Percentiles rank a stretch among this genome's conserved stretches.
These are phyloP conservation scores for Oleoguttula mirabilis DNA, from an alignment of 495 filamentous ascomycete genomes.

Conservation along the genomic window DNA sequence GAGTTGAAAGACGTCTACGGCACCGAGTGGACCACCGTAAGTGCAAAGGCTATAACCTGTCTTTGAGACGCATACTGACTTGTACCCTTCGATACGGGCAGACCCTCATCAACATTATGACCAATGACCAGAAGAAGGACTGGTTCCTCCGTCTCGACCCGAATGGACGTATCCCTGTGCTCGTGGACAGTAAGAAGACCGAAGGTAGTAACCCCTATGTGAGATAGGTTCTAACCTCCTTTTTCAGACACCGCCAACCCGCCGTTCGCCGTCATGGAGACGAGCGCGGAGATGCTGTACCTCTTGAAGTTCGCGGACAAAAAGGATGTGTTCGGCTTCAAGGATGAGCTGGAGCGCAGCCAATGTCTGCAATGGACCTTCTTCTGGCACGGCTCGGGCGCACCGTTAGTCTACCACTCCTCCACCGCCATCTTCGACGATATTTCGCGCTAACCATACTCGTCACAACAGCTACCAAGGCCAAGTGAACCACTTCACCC, in stretches of 20 bases:
- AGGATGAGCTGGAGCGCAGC: conserved; percentile 33
- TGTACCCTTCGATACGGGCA: too few relatives aligned
- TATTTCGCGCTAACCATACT: too few relatives aligned
- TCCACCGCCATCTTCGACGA: too few relatives aligned
- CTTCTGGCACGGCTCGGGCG: conserved; percentile 40
- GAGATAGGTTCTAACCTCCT: too few relatives aligned
- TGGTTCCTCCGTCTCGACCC: conserved; percentile 41
- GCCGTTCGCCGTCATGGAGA: conserved; percentile 42
- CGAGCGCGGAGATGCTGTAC: conserved; percentile 41
- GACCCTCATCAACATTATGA: conserved; percentile 42
- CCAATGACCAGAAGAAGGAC: conserved; percentile 47
- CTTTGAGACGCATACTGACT: too few relatives aligned
- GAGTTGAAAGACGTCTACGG: conserved; percentile 37
- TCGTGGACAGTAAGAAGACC: too few relatives aligned
- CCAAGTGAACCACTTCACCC: conserved; percentile 30
- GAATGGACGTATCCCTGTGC: conserved; percentile 37
- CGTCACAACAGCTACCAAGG: conserved; percentile 25
- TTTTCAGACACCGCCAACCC: conserved; percentile 38
- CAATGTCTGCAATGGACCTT: conserved; percentile 37
- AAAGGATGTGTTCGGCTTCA: conserved; percentile 35
- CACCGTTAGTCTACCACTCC: conserved; percentile 31
- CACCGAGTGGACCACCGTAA: conserved; percentile 39
- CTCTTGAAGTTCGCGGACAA: conserved; percentile 39
- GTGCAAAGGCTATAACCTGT: too few relatives aligned
- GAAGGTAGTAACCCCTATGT: too few relatives aligned